Evolutionary conservation across 1,284 basidiomycete species (phyloP).

Genomic region (Tausonia pullulans): DNA sequence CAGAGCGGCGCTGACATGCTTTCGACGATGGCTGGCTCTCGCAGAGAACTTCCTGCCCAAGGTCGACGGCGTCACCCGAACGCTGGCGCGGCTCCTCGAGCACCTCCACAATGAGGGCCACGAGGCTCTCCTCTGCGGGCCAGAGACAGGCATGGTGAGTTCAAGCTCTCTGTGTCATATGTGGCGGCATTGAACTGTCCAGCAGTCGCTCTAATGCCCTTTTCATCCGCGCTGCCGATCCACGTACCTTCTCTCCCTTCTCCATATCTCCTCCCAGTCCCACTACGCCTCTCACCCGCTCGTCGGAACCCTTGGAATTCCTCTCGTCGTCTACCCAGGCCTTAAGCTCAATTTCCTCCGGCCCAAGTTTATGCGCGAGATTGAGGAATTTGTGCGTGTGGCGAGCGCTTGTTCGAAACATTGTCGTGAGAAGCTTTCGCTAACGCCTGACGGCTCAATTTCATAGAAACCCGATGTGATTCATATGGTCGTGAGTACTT

Average conservation of each 20-base stretch:
- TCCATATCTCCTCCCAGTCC: constrained; percentile 22
- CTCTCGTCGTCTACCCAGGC: constrained; percentile 44
- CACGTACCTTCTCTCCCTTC: neutral
- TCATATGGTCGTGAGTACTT: constrained; percentile 33
- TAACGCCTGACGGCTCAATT: neutral
- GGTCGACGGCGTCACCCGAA: constrained; percentile 46
- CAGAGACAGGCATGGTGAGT: constrained; percentile 40
- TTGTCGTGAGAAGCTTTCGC: neutral
- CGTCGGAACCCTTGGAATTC: constrained; percentile 45
- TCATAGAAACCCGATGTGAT: constrained; percentile 42
- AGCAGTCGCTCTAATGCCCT: neutral
- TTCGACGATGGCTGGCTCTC: too few species aligned
- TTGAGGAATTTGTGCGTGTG: constrained; percentile 31
- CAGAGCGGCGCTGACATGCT: too few species aligned
- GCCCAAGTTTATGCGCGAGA: constrained; percentile 41
- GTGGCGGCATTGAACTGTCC: neutral
- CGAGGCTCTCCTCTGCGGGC: constrained; percentile 44
- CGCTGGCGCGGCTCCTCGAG: constrained; percentile 44
- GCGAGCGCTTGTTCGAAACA: neutral
- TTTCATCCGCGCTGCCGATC: neutral
- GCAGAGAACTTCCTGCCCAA: constrained; percentile 42
- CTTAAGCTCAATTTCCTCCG: constrained; percentile 48
- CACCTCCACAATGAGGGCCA: constrained; percentile 45
- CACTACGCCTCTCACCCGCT: constrained; percentile 44
- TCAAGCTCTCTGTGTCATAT: neutral